Percentiles rank a stretch among this genome's conserved stretches.
Conservation (phyloP, 2,329 filamentous ascomycete genomes). For the Teratosphaeria destructans region DNA sequence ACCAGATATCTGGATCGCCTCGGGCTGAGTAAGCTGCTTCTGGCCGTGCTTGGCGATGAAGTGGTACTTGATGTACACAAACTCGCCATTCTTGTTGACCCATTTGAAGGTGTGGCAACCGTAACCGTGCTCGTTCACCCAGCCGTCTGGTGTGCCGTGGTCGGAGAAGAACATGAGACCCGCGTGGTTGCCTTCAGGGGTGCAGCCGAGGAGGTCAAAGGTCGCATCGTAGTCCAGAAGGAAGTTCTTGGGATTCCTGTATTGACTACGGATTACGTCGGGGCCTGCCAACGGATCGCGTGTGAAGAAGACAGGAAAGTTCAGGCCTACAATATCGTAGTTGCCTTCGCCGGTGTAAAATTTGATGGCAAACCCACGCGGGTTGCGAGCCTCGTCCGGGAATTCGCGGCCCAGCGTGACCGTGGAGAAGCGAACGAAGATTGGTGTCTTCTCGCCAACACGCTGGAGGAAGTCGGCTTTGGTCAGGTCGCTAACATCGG, state of each 20-base stretch:
- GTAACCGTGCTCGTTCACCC: conserved; percentile 34
- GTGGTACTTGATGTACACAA: conserved; percentile 44
- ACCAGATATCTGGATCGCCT: conserved; percentile 36
- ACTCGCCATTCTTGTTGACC: conserved; percentile 38
- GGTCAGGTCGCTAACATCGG: conserved; percentile 26
- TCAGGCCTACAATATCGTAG: conserved; percentile 40
- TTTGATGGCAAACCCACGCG: conserved; percentile 41
- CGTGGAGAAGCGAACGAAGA: conserved; percentile 37
- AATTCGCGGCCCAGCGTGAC: conserved; percentile 35
- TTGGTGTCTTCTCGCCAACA: conserved; percentile 32
- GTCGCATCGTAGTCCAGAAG: conserved; percentile 39
- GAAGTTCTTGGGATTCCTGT: conserved; percentile 39
- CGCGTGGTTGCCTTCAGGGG: conserved; percentile 40
- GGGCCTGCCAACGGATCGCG: conserved; percentile 8
- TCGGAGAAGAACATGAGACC: conserved; percentile 41
- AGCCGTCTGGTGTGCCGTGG: conserved; percentile 39
- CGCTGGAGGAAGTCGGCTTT: conserved; percentile 33
- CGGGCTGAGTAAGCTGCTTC: conserved; percentile 35
- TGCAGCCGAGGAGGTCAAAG: conserved; percentile 41
- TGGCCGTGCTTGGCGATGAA: conserved; percentile 37
- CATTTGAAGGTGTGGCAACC: conserved; percentile 27
- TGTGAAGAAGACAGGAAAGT: conserved; percentile 42
- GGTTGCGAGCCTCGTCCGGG: conserved; percentile 37
- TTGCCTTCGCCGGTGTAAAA: conserved; percentile 40
- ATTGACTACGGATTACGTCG: conserved; percentile 39